Conservation (phyloP, 2,329 filamentous ascomycete species). For the Dothideomycetes sp. region DNA sequence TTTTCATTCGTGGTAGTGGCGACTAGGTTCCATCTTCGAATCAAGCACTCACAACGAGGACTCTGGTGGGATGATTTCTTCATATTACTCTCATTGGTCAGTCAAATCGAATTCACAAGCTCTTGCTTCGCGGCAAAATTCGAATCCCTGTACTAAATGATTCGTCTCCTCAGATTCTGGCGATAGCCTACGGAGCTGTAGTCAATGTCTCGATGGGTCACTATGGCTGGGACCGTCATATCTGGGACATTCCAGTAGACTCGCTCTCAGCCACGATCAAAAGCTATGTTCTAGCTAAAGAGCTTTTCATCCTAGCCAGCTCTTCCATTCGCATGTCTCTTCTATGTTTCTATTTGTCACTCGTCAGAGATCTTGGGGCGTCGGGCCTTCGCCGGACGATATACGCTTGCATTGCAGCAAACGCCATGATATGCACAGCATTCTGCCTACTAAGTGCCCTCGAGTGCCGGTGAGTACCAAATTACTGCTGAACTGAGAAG, state of each 20-base stretch:
- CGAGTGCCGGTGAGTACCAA: conserved; percentile 23
- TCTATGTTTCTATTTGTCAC: conserved; percentile 34
- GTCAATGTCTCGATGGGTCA: conserved; percentile 29
- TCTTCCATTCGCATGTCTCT: conserved; percentile 34
- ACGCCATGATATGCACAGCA: conserved; percentile 24
- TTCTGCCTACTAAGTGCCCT: conserved; percentile 27
- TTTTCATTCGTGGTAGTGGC: not conserved
- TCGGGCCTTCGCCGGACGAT: conserved; percentile 27
- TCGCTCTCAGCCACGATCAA: conserved; percentile 20
- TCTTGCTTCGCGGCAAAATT: no score
- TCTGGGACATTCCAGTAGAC: conserved; percentile 27
- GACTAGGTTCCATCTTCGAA: conserved; percentile 2
- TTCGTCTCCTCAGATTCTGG: conserved; percentile 24
- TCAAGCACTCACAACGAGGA: conserved; percentile 1
- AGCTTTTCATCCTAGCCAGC: conserved; percentile 29
- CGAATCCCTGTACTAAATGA: no score
- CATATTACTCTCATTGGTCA: conserved; percentile 29
- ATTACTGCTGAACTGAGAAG: no score
- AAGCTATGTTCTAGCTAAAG: conserved; percentile 30
- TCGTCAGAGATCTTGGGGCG: conserved; percentile 29
- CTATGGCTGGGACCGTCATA: conserved; percentile 33
- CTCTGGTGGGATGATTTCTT: conserved; percentile 26
- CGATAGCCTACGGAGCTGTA: conserved; percentile 25
- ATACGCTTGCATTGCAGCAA: conserved; percentile 26
- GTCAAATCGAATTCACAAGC: not conserved